Percentiles rank a stretch among this genome's conserved stretches.
These are phyloP conservation scores for Wallemia mellicola DNA, from an alignment of 1,284 basidiomycete species.

Conservation along the genomic window DNA sequence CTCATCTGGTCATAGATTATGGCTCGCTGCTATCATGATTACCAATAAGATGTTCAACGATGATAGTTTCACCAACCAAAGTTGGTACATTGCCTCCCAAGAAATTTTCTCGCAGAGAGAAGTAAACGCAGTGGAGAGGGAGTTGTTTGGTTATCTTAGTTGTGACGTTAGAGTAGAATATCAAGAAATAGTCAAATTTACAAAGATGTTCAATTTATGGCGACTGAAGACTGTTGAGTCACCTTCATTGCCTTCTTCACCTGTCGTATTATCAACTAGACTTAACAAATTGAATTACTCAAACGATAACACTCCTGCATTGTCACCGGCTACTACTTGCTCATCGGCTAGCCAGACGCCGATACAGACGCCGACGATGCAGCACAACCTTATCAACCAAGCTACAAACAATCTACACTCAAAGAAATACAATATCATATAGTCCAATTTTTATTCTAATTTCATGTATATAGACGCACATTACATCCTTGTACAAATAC, in stretches of 20 bases:
- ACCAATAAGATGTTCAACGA: slow-evolving; percentile 14
- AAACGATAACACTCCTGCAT: not conserved
- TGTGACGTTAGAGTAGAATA: not conserved
- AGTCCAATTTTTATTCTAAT: not conserved
- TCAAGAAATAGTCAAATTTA: not conserved
- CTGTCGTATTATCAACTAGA: not conserved
- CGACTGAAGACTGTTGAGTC: not conserved
- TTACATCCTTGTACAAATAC: too few species aligned
- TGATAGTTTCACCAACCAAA: slow-evolving; percentile 15
- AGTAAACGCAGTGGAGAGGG: slow-evolving; percentile 16
- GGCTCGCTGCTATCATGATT: slow-evolving; percentile 15
- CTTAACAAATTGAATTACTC: not conserved
- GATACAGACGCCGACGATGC: not conserved
- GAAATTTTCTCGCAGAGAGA: slow-evolving; percentile 13
- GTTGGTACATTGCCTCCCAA: slow-evolving; percentile 15
- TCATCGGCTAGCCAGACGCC: not conserved
- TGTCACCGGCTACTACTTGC: not conserved
- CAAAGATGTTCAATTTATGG: not conserved
- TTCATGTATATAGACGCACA: too few species aligned
- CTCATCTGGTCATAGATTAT: slow-evolving; percentile 14
- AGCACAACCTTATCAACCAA: not conserved
- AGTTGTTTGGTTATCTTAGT: slow-evolving; percentile 10
- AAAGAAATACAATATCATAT: not conserved
- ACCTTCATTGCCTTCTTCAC: not conserved
- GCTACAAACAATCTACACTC: not conserved